Evolutionary conservation across 1,284 basidiomycete genomes (phyloP).

Genomic region (Filobasidium uniguttulatum): DNA sequence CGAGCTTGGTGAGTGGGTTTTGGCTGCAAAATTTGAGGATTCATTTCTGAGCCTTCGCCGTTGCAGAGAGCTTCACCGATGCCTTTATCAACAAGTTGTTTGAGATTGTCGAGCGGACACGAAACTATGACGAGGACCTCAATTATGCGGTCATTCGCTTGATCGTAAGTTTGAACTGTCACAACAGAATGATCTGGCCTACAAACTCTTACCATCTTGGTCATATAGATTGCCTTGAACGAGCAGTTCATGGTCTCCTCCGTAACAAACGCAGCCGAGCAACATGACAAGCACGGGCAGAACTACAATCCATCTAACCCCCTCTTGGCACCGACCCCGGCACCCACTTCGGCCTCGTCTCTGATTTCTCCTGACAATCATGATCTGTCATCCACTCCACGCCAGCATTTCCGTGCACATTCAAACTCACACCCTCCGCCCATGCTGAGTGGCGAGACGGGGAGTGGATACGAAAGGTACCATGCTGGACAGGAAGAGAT

Average conservation of each 20-base stretch:
- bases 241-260: slow-evolving; percentile 94
- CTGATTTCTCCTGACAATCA: not conserved
- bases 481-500: not conserved
- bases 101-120: slow-evolving; percentile 83
- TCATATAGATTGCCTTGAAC: slow-evolving; percentile 66
- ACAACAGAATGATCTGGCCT: no score
- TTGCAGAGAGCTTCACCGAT: slow-evolving; percentile 52
- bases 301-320: slow-evolving; percentile 17
- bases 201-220: not conserved
- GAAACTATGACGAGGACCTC: slow-evolving; percentile 76
- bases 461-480: not conserved
- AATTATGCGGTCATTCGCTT: slow-evolving; percentile 90
- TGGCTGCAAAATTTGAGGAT: not conserved
- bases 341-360: not conserved
- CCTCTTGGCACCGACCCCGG: slow-evolving; percentile 21
- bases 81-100: slow-evolving; percentile 79
- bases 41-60: not conserved
- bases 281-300: slow-evolving; percentile 8
- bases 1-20: slow-evolving; percentile 48
- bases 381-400: not conserved
- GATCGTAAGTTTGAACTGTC: slow-evolving; percentile 47
- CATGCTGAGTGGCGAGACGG: not conserved
- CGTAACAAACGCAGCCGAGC: slow-evolving; percentile 17
- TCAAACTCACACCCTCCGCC: slow-evolving; percentile 11
- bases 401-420: slow-evolving; percentile 10